phyloP scores from a whole-genome alignment of 352 stramenopile species.

The Phytophthora foliorum region DNA sequence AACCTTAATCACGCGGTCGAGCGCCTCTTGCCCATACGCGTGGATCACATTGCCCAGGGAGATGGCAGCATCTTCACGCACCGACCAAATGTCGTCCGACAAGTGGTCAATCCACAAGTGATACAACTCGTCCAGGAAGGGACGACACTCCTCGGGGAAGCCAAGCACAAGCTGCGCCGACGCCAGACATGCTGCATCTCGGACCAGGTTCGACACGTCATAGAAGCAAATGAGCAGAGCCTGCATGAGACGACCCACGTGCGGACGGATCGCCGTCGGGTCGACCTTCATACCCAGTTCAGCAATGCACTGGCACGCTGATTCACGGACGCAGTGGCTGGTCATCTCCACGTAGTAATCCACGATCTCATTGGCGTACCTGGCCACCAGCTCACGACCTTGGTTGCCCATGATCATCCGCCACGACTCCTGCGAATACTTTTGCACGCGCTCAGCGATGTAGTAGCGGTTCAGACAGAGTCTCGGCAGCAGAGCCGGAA shows the following conservation, averaged over 20 bases:
- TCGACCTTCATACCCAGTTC: constrained; percentile 95
- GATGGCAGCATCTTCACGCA: constrained; percentile 96
- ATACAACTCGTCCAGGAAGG: constrained; percentile 90
- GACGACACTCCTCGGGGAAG: constrained; percentile 90
- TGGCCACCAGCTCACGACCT: constrained; percentile 86
- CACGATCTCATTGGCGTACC: constrained; percentile 91
- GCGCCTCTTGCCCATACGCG: constrained; percentile 90
- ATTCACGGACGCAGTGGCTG: constrained; percentile 96
- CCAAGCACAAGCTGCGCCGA: constrained; percentile 82
- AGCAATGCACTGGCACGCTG: constrained; percentile 95
- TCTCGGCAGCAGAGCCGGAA: constrained; percentile 89
- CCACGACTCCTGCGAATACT: constrained; percentile 98
- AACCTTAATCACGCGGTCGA: constrained; percentile 82
- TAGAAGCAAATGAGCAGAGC: constrained; percentile 96
- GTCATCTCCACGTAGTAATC: constrained; percentile 97
- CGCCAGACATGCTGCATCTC: constrained; percentile 95
- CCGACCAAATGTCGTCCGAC: constrained; percentile 98
- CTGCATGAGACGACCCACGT: constrained; percentile 79
- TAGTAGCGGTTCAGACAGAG: constrained; percentile 99
- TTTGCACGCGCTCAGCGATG: constrained; percentile 96
- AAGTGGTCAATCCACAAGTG: constrained; percentile 95
- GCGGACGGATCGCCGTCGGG: constrained; percentile 64
- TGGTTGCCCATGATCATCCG: constrained; percentile 87
- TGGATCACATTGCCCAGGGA: constrained; percentile 94
- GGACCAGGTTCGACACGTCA: constrained; percentile 96